Conservation (phyloP, 2,329 filamentous ascomycete genomes). For the Cytospora piceicola region DNA sequence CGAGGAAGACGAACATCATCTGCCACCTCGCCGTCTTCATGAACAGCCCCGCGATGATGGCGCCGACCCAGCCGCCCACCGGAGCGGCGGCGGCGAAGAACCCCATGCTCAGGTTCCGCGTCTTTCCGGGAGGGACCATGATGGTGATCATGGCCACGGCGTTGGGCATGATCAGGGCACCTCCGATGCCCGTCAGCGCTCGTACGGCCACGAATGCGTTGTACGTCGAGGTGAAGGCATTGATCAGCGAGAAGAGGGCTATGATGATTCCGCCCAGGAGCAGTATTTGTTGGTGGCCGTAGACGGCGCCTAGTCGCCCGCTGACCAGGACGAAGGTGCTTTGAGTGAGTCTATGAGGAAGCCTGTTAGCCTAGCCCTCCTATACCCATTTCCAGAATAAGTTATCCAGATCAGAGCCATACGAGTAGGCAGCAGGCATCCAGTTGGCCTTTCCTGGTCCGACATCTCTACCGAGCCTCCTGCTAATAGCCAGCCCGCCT, state of each 20-base stretch:
- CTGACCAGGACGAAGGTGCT: constrained; percentile 57
- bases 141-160: constrained; percentile 53
- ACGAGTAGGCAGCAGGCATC: constrained; percentile 46
- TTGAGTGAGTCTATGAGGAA: constrained; percentile 47
- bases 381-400: no score
- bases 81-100: constrained; percentile 54
- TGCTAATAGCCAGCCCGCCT: constrained; percentile 38
- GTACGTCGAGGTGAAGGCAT: constrained; percentile 48
- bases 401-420: not conserved
- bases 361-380: not conserved
- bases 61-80: constrained; percentile 49
- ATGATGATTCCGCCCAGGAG: constrained; percentile 49
- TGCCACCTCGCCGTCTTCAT: constrained; percentile 42
- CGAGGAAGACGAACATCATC: constrained; percentile 47
- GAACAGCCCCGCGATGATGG: constrained; percentile 46
- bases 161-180: constrained; percentile 56
- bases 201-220: constrained; percentile 48
- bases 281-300: constrained; percentile 54
- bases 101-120: constrained; percentile 50
- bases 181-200: constrained; percentile 54
- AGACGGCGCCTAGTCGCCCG: constrained; percentile 56
- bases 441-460: constrained; percentile 43
- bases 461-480: constrained; percentile 35
- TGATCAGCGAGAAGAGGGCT: constrained; percentile 47
- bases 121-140: constrained; percentile 50